Evolutionary conservation across 2,329 filamentous ascomycete genomes (phyloP), one percentile per base, ranked within the genome.

Genomic region (Xylariaceae sp.): DNA sequence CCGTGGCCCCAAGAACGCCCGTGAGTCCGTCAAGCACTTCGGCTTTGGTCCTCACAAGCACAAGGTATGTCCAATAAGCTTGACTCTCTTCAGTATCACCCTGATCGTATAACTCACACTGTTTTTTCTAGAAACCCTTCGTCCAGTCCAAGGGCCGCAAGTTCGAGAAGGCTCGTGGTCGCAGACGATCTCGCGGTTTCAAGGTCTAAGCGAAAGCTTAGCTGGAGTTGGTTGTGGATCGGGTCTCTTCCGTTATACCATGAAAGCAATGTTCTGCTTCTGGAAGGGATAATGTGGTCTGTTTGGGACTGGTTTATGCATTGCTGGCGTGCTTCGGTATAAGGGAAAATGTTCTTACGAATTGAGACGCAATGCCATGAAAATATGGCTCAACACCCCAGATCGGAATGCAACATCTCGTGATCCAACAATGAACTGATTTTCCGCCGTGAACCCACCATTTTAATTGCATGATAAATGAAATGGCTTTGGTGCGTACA

Each of bases 11-110:
- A 99, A 96, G 90, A 97, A 97, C 79, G 75, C 90, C 66, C 87
- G 94, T 72, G 94, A 99, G 85, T 89, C 94, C 58, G 81, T 97
- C 75, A 97, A 95, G 88, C 95, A 99, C 82, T 99, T 99, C 73
- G 94, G 95, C 72, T 88, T 99, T 67, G 95, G 94, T 63, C 94
- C 94, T 62, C 94, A 99, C 85, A 91, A 85, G 76, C 81, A 95
- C 87, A 99, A 97, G 88, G 89, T 90, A 74, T 62, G 80, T 70
- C 48, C 61, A 53, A 36, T 36, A 12, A 14, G 10, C 33, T 10
- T 11, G 3, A 2, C 7, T 33, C 1, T 17, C 30, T 47, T n/a
- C 6, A 5, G 5, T 3, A 5, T 31, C 6, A 11, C 5, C 39
- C 2, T 31, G 0, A 2, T 3, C 0, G 9, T 1, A 6, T 51